These are phyloP conservation scores for Colletotrichum chrysophilum DNA, from an alignment of 2,329 filamentous ascomycete genomes.

Conservation along the genomic window DNA sequence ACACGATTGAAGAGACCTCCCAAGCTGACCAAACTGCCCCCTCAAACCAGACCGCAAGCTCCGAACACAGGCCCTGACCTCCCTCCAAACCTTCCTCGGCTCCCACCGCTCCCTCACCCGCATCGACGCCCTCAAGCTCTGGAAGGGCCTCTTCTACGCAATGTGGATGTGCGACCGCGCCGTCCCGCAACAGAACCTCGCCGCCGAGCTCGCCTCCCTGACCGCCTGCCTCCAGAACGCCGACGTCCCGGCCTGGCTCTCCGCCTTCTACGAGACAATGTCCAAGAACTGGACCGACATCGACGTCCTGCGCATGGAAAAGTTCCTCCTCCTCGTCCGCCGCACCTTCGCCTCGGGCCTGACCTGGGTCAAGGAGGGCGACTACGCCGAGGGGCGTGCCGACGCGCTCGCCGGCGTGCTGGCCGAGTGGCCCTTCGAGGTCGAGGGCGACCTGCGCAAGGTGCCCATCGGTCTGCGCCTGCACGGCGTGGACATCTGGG, in stretches of 20 bases:
- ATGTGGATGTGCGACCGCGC: conserved; percentile 95
- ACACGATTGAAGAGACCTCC: background rate
- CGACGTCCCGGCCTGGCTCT: conserved; percentile 21
- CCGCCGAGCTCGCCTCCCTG: conserved; percentile 76
- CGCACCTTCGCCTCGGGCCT: conserved; percentile 79
- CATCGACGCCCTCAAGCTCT: conserved; percentile 83
- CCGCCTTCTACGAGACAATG: conserved; percentile 62
- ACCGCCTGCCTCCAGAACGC: conserved; percentile 25
- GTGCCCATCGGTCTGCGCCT: conserved; percentile 85
- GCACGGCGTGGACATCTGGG: conserved; percentile 88
- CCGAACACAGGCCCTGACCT: conserved; percentile 77
- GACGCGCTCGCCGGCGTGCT: conserved; percentile 40
- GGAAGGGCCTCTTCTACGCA: conserved; percentile 93
- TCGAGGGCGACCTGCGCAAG: conserved; percentile 46
- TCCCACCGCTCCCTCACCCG: conserved; percentile 64
- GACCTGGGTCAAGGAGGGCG: conserved; percentile 40
- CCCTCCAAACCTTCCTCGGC: conserved; percentile 79
- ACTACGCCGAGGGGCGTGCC: conserved; percentile 34
- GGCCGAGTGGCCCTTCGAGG: conserved; percentile 46
- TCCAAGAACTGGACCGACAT: conserved; percentile 72
- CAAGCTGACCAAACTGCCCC: background rate
- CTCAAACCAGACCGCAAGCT: conserved; percentile 70
- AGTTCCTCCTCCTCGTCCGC: conserved; percentile 86
- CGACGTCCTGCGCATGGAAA: conserved; percentile 84
- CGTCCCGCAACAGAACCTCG: conserved; percentile 84